Evolutionary conservation across 192 early-diverging fungal species (phyloP).

Genomic region (Linderina pennispora): DNA sequence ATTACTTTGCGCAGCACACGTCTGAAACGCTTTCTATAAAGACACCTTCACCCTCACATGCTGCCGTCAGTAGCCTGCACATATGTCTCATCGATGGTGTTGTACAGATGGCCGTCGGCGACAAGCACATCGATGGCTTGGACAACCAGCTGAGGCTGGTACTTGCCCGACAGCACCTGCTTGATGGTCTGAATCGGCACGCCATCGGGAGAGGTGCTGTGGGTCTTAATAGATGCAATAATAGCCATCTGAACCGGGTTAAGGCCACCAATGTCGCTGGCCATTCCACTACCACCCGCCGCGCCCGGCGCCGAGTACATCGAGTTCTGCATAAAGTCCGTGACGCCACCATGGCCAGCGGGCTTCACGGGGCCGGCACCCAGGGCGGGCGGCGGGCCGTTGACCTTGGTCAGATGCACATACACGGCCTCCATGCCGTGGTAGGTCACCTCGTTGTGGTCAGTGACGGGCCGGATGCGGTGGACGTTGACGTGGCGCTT

Average conservation of each 20-base stretch:
- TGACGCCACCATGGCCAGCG: neutral
- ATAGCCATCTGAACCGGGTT: conserved; percentile 16
- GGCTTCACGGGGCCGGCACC: conserved; percentile 1
- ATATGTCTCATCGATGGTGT: conserved; percentile 62
- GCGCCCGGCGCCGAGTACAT: conserved; percentile 6
- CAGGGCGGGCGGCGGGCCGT: conserved; percentile 10
- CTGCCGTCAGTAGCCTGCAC: conserved; percentile 45
- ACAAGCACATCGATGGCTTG: conserved; percentile 49
- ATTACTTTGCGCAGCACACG: too few relatives aligned
- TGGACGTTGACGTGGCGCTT: conserved; percentile 49
- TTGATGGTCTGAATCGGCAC: conserved; percentile 39
- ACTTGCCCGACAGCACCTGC: conserved; percentile 28
- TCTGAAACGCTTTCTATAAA: too few relatives aligned
- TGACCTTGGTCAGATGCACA: conserved; percentile 55
- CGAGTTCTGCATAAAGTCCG: neutral
- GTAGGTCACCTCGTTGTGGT: conserved; percentile 72
- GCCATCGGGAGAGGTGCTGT: conserved; percentile 33
- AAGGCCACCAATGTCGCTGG: conserved; percentile 6
- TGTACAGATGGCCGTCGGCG: conserved; percentile 62
- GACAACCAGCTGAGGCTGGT: conserved; percentile 16
- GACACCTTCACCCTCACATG: too few relatives aligned
- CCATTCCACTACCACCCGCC: conserved; percentile 3
- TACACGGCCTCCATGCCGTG: conserved; percentile 67
- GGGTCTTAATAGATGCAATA: conserved; percentile 15
- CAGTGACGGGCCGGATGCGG: conserved; percentile 56